Evolutionary conservation across 2,329 filamentous ascomycete genomes (phyloP).

Genomic region (Thelonectria blattea): DNA sequence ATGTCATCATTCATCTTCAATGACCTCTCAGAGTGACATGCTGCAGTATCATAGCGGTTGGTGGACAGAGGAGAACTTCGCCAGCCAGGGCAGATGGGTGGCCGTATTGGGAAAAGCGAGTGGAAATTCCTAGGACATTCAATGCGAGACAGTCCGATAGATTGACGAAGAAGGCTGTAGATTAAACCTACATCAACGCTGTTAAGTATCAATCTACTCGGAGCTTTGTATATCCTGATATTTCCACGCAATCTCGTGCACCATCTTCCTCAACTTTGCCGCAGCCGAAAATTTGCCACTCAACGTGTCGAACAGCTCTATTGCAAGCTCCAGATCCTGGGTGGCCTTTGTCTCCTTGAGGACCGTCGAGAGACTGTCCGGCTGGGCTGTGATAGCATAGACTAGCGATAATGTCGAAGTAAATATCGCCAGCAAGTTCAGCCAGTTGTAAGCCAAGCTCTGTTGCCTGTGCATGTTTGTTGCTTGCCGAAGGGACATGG

Average conservation of each 20-base stretch:
- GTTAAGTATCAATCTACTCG: no score
- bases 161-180: no score
- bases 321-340: conserved; percentile 40
- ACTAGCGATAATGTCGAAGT: conserved; percentile 50
- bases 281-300: conserved; percentile 41
- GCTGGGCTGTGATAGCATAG: conserved; percentile 50
- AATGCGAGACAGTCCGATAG: no score
- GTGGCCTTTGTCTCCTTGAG: conserved; percentile 39
- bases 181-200: no score
- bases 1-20: no score
- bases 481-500: conserved; percentile 51
- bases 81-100: no score
- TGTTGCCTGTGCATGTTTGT: conserved; percentile 46
- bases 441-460: conserved; percentile 50
- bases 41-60: no score
- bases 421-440: conserved; percentile 50
- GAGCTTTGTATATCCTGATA: conserved; percentile 29
- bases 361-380: conserved; percentile 38
- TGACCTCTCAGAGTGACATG: no score
- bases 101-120: no score
- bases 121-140: no score
- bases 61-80: no score
- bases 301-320: conserved; percentile 41
- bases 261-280: conserved; percentile 36
- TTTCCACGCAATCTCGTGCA: conserved; percentile 28